Conservation (phyloP, 441 rosid species). For the Raphanus hybrid region DNA sequence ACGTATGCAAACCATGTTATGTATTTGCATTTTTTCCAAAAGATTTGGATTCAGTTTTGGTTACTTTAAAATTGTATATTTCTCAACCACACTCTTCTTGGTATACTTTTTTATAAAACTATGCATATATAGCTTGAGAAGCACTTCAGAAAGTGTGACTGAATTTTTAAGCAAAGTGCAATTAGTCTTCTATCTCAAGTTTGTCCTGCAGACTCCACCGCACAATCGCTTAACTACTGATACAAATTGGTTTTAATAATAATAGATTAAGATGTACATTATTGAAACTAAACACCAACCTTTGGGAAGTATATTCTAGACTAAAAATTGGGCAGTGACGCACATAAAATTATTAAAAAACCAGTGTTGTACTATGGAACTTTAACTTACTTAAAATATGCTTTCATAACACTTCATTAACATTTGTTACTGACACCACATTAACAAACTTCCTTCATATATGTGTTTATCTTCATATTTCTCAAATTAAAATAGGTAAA, state of each 20-base stretch:
- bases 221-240: conserved; percentile 31
- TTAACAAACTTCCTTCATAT: no score
- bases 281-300: conserved; percentile 38
- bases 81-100: conserved; percentile 26
- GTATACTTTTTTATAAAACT: not conserved
- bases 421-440: not conserved
- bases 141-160: conserved; percentile 43
- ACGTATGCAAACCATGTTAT: conserved; percentile 18
- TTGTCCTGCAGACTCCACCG: conserved; percentile 38
- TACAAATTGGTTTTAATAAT: conserved; percentile 13
- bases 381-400: conserved; percentile 1
- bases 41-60: not conserved
- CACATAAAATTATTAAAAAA: conserved; percentile 5
- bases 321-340: conserved; percentile 8
- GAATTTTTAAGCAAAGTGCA: conserved; percentile 45
- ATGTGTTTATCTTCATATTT: no score
- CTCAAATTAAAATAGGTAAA: no score
- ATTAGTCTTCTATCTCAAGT: conserved; percentile 41
- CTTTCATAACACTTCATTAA: conserved; percentile 2
- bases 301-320: not conserved
- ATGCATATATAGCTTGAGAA: conserved; percentile 33
- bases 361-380: not conserved
- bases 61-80: not conserved
- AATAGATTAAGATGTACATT: conserved; percentile 29
- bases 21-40: conserved; percentile 8